Base-by-base conservation (phyloP, 345 rosid species). In the Ceriops tagal region DNA sequence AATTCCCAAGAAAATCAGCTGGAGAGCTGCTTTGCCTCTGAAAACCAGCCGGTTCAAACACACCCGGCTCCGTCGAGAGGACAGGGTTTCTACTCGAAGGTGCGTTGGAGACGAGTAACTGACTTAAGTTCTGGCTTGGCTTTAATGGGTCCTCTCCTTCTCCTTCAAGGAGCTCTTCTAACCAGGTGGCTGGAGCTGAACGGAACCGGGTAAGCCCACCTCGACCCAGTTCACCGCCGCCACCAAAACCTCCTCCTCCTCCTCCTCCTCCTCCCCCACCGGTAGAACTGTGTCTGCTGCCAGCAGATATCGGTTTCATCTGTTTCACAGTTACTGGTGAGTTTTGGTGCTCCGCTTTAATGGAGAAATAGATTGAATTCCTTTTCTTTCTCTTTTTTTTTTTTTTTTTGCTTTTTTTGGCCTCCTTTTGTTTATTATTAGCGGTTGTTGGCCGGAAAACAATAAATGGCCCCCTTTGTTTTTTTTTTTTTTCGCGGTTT, bases 121-220 rank as follows among this genome's bases (percentile, higher is more conserved):
- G 88, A 21, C 95, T 87, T 64, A 91, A 75, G 65, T 81, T 82
- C 62, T 86, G 92, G 79, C 71, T 83, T 21, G 88, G 86, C 78
- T 86, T 90, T 35, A 88, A 65, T 20, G 87, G 87, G 73, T 88
- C 92, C 67, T 86, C 92, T 52, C 82, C 93, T 64, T 85, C 93
- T 64, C 84, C 91, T 51, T 86, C 96, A 6, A 88, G 83, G 35
- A 90, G 86, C 0, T 88, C 81, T 66, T 86, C 91, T 31, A 90
- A 77, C 96, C 96, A 90, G 53, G 86, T 75, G 21, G 88, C 80
- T 8, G 96, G 96, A 66, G 91, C 96, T 35, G 91, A 90, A 18
- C 90, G 86, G 73, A 85, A 82, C 58, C 93, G 79, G 39, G 88
- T 71, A 6, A 90, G 85, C 49, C 89, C 87, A 39, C 75, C 76